Evolutionary conservation across 2,329 filamentous ascomycete genomes (phyloP), one percentile per base, ranked within the genome.

Genomic region (Sporothrix mexicana): DNA sequence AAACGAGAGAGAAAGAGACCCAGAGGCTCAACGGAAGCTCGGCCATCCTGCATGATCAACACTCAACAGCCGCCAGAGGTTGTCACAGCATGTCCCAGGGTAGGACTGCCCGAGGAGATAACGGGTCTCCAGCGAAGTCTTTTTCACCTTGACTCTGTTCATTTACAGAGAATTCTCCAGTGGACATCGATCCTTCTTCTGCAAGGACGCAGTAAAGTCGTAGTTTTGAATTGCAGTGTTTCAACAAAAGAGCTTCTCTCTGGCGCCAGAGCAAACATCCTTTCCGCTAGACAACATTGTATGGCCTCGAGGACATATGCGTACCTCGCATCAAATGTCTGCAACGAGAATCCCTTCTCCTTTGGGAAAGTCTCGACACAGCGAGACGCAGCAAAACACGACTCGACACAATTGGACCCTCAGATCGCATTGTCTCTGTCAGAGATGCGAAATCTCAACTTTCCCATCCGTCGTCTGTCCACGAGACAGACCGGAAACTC

Each of bases 31-130:
- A 66, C 70, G 70, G 70, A 72, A 68, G 51, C 15, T 25, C 25
- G 41, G 41, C 51, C 36, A 72, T 49, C 61, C 70, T 72, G 62
- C 61, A 68, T 72, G 61, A 72, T 72, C 70, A 36, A 23, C 70
- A 41, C 17, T 20, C 61, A 23, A 55, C 20, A 45, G 36, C 55
- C 15, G 70, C 47, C 25, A 55, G 49, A 43, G 69, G 15, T 36
- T 61, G 57, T 71, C 49, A 71, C 69, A 71, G 59, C 47, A 23
- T 30, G n/a, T 51, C 47, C 47, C 43, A 64, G 45, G 55, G 69
- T 49, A 45, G 25, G 23, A 36, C 17, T 53, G 47, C 15, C 47
- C 47, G 66, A 13, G 23, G 66, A 68, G 4, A 53, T 36, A 36
- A 47, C 41, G 17, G 61, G 17, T 36, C 36, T 45, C 25, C 36